Base-by-base conservation (phyloP, 2,329 filamentous ascomycete genomes). In the Plenodomus biglobosus region DNA sequence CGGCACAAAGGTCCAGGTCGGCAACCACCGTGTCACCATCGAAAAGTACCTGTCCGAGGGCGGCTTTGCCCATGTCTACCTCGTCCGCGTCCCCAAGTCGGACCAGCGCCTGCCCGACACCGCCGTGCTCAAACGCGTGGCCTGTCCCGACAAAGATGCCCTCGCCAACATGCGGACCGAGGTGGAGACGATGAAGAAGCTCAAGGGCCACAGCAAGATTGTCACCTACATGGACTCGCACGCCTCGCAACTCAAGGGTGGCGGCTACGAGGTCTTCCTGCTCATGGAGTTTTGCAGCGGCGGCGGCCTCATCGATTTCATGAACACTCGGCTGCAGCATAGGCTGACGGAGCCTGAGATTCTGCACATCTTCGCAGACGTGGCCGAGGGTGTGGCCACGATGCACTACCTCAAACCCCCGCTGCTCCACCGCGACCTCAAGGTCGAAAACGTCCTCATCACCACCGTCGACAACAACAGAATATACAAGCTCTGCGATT, bases 141-240 rank as follows among this genome's bases (percentile, higher is more conserved):
- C 94, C 30, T 94, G 97, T 43, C 91, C 94, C 24, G 94, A 99
- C 75, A 96, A 95, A 80, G 89, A 95, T 57, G 85, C 92, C 49
- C 79, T 99, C 75, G 88, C 90, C 55, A 92, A 89, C 73, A 97
- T 99, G 94, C 86, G 94, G 73, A 97, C 86, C 59, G 94, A 99
- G 79, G 94, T 99, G 62, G 94, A 99, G 77, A 99, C 94, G 13
- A 99, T 99, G 94, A 99, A 99, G 85, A 92, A 94, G 75, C 81
- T 99, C 64, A 96, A 96, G 79, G 94, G 94, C 48, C 94, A 97
- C 80, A 85, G 86, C 55, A 87, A 94, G 64, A 97, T 99, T 68
- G 94, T 99, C 64, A 96, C 88, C 50, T 99, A 99, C 75, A 92
- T 97, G 71, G 94, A 99, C 77, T 97, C 92, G 58, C 94, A 99